These are phyloP conservation scores for Echinochloa phyllopogon DNA, from an alignment of 176 grass and related monocot genomes.

Conservation along the genomic window DNA sequence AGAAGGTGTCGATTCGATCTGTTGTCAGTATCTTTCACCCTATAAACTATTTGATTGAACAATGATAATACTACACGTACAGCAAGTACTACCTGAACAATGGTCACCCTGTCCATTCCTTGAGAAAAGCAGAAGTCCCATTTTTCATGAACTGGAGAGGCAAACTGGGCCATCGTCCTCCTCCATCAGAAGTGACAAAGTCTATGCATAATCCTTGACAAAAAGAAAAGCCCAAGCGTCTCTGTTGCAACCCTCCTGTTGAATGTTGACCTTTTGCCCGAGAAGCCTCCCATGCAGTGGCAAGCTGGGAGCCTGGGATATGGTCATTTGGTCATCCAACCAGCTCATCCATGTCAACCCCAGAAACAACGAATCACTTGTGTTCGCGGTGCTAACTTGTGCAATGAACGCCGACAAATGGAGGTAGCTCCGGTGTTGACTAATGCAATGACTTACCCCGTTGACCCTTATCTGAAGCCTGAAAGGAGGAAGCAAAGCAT, in stretches of 20 bases:
- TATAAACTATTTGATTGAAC: not conserved
- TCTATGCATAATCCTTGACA: not conserved
- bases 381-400: conserved; percentile 4
- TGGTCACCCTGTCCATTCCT: not conserved
- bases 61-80: not conserved
- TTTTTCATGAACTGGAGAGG: conserved; percentile 9
- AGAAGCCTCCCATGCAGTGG: conserved; percentile 19
- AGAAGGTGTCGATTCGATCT: not conserved
- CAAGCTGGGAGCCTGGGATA: conserved; percentile 36
- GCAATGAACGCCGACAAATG: too few relatives aligned
- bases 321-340: not conserved
- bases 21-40: conserved; percentile 21
- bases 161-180: not conserved
- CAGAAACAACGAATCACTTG: conserved; percentile 39
- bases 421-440: conserved; percentile 46
- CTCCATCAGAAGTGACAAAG: conserved; percentile 22
- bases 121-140: not conserved
- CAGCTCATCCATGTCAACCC: not conserved
- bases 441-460: not conserved
- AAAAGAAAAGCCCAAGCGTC: not conserved
- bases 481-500: conserved; percentile 16
- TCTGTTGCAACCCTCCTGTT: not conserved
- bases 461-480: conserved; percentile 46
- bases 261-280: conserved; percentile 33
- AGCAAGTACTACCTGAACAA: not conserved